Evolutionary conservation across 441 rosid genomes (phyloP).

Genomic region (Corymbia calophylla): DNA sequence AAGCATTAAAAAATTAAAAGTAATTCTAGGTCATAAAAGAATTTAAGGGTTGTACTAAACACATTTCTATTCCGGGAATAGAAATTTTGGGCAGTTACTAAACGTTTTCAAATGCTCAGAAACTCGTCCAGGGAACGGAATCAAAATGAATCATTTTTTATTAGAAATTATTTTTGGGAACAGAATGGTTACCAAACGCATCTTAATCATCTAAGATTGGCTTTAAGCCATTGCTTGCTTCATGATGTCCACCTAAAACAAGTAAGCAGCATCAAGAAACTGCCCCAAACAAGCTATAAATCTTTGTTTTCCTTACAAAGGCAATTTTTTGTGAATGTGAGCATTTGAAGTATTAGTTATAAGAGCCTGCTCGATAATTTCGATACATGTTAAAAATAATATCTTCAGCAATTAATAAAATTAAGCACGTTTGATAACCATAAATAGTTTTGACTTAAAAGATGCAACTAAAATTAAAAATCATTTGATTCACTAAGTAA

Average conservation of each 20-base stretch:
- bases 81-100: too few relatives aligned
- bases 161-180: too few relatives aligned
- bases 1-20: too few relatives aligned
- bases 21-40: too few relatives aligned
- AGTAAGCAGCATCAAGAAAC: neutral
- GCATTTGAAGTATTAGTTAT: neutral
- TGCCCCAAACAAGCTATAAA: neutral
- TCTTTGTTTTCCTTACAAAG: neutral
- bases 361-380: neutral
- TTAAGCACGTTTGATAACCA: neutral
- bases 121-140: too few relatives aligned
- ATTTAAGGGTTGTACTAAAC: too few relatives aligned
- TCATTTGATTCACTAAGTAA: neutral
- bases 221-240: neutral
- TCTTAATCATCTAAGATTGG: neutral
- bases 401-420: neutral
- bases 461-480: neutral
- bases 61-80: too few relatives aligned
- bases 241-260: neutral
- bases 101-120: too few relatives aligned
- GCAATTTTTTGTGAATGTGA: neutral
- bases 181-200: too few relatives aligned
- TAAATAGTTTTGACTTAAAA: neutral
- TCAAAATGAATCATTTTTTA: too few relatives aligned
- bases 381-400: neutral